Evolutionary conservation across 352 stramenopile species (phyloP).

Genomic region (Globisporangium emineosum): DNA sequence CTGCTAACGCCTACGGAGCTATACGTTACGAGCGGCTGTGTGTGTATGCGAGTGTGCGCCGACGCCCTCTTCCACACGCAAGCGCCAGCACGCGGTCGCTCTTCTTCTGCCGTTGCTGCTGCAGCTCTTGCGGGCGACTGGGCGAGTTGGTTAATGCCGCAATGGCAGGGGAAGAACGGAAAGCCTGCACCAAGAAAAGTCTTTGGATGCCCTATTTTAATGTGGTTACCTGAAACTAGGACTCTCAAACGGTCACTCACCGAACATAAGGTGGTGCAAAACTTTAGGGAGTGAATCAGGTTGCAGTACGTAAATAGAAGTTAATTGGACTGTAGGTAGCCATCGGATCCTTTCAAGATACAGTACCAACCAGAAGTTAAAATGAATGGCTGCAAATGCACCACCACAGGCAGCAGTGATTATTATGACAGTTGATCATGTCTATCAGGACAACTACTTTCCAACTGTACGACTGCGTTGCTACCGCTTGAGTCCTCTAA

Average conservation of each 20-base stretch:
- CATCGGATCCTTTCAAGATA: not conserved
- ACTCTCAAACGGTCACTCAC: not conserved
- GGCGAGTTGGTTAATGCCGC: conserved; percentile 1
- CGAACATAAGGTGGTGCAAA: not conserved
- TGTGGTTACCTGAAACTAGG: not conserved
- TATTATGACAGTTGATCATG: not conserved
- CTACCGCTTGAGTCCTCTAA: conserved; percentile 27
- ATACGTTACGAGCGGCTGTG: not conserved
- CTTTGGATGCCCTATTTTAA: not conserved
- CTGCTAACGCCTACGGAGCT: too few relatives aligned
- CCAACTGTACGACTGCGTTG: not conserved
- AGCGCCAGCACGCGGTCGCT: not conserved
- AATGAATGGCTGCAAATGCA: conserved; percentile 4
- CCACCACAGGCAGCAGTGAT: not conserved
- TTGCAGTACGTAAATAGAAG: not conserved
- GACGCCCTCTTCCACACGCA: not conserved
- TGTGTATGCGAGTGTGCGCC: not conserved
- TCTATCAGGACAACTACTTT: not conserved
- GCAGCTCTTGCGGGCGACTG: not conserved
- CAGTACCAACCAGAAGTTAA: not conserved
- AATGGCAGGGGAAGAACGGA: not conserved
- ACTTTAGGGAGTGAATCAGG: not conserved
- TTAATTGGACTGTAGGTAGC: too few relatives aligned
- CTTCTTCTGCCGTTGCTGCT: not conserved
- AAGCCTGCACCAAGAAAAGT: not conserved